Percentiles rank a stretch among this genome's conserved stretches.
phyloP scores from a whole-genome alignment of 768 basidiomycete genomes.

The Trametes elegans region DNA sequence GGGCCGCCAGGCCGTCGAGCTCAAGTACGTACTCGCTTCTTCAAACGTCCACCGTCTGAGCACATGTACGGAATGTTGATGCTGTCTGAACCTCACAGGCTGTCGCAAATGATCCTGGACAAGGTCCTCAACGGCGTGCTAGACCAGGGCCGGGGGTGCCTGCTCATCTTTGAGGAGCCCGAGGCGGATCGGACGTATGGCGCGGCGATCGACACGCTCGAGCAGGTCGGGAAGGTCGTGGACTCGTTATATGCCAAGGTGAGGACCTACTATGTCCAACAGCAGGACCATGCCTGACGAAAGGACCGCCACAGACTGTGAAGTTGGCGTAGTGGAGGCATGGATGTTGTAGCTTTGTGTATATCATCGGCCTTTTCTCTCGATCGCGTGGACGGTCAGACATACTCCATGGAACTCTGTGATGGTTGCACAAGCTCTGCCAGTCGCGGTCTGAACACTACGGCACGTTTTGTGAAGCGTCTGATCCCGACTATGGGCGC shows the following conservation, averaged over 20 bases:
- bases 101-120: slow-evolving; percentile 98
- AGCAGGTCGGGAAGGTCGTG: slow-evolving; percentile 92
- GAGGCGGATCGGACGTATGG: slow-evolving; percentile 88
- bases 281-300: not conserved
- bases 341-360: not conserved
- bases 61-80: too few species aligned
- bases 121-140: slow-evolving; percentile 92
- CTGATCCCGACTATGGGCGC: too few species aligned
- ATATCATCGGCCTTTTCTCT: too few species aligned
- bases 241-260: slow-evolving; percentile 90
- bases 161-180: slow-evolving; percentile 86
- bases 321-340: not conserved
- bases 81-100: slow-evolving; percentile 51
- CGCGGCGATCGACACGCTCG: slow-evolving; percentile 85
- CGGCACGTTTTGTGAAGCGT: too few species aligned
- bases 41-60: not conserved
- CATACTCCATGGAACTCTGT: not conserved
- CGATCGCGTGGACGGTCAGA: not conserved
- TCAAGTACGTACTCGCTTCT: slow-evolving; percentile 67
- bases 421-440: too few species aligned
- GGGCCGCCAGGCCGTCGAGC: slow-evolving; percentile 83
- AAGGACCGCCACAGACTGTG: not conserved
- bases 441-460: too few species aligned
- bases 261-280: not conserved
- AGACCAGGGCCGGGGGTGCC: slow-evolving; percentile 92